These are phyloP conservation scores for Aspergillus neotritici DNA, from an alignment of 2,329 filamentous ascomycete genomes.

Conservation along the genomic window DNA sequence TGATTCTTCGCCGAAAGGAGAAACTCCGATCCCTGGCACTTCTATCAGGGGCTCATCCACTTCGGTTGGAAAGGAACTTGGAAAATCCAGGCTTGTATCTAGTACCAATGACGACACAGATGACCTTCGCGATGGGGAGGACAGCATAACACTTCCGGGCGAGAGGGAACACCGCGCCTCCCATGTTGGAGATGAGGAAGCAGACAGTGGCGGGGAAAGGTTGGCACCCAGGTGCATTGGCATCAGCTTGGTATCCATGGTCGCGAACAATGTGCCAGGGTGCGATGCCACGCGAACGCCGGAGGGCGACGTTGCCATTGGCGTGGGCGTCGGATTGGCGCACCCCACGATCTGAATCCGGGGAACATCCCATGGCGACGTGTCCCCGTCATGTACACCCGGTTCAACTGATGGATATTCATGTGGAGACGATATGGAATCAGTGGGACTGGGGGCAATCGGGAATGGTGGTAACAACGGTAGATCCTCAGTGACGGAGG, in stretches of 20 bases:
- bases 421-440: too few relatives aligned
- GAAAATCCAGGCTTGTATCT: constrained; percentile 2
- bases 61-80: neutral
- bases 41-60: neutral
- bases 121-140: constrained; percentile 7
- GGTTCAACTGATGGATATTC: too few relatives aligned
- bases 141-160: neutral
- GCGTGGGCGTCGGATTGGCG: constrained; percentile 2
- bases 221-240: neutral
- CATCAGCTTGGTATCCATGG: constrained; percentile 1
- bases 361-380: constrained; percentile 5
- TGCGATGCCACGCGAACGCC: neutral
- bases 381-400: too few relatives aligned
- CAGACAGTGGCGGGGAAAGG: constrained; percentile 8
- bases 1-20: neutral
- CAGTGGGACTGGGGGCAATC: too few relatives aligned
- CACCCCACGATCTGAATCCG: constrained; percentile 11
- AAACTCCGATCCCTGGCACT: too few relatives aligned
- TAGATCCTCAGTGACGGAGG: too few relatives aligned
- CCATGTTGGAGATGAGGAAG: constrained; percentile 7
- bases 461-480: too few relatives aligned
- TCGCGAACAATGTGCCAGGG: neutral
- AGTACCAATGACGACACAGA: constrained; percentile 8
- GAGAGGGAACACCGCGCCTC: constrained; percentile 1
- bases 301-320: constrained; percentile 3